A percentile compares a stretch with the other conserved stretches of the same genome.
phyloP scores from a whole-genome alignment of 257 asterid species.

The Solanum tarijense region DNA sequence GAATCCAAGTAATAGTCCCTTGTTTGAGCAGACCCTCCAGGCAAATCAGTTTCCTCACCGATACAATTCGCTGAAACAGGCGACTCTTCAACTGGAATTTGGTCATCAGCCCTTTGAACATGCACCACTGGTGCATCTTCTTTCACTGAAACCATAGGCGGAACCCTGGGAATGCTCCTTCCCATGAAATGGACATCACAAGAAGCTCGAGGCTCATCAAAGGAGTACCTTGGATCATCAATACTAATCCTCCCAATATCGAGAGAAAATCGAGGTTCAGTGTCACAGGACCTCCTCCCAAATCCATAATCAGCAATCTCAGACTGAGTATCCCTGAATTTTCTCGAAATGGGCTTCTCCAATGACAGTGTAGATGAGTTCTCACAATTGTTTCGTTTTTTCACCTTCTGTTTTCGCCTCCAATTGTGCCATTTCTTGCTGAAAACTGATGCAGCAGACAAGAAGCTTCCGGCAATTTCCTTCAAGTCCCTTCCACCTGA shows the following conservation, averaged over 20 bases:
- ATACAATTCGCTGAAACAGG: neutral
- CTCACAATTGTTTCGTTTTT: slow-evolving; percentile 43
- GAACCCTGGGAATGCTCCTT: slow-evolving; percentile 54
- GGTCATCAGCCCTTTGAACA: slow-evolving; percentile 38
- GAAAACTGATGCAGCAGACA: slow-evolving; percentile 80
- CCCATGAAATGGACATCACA: slow-evolving; percentile 78
- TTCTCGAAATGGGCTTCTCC: slow-evolving; percentile 61
- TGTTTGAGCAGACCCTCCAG: slow-evolving; percentile 79
- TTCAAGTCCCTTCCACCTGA: slow-evolving; percentile 35
- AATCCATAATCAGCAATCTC: slow-evolving; percentile 86
- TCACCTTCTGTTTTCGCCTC: slow-evolving; percentile 75
- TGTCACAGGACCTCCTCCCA: slow-evolving; percentile 79
- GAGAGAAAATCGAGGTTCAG: slow-evolving; percentile 75
- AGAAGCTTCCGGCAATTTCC: slow-evolving; percentile 39
- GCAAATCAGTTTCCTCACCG: slow-evolving; percentile 32
- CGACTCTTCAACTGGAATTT: slow-evolving; percentile 62
- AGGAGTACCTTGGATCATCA: slow-evolving; percentile 71
- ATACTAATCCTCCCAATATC: slow-evolving; percentile 74
- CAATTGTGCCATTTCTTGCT: slow-evolving; percentile 89
- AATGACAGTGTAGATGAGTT: slow-evolving; percentile 39
- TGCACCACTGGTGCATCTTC: slow-evolving; percentile 54
- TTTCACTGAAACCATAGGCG: slow-evolving; percentile 59
- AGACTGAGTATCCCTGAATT: slow-evolving; percentile 65
- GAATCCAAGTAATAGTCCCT: slow-evolving; percentile 71
- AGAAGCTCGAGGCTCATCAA: slow-evolving; percentile 84